Base-by-base conservation (phyloP, 306 rosid genomes). In the Cyamopsis tetragonoloba region DNA sequence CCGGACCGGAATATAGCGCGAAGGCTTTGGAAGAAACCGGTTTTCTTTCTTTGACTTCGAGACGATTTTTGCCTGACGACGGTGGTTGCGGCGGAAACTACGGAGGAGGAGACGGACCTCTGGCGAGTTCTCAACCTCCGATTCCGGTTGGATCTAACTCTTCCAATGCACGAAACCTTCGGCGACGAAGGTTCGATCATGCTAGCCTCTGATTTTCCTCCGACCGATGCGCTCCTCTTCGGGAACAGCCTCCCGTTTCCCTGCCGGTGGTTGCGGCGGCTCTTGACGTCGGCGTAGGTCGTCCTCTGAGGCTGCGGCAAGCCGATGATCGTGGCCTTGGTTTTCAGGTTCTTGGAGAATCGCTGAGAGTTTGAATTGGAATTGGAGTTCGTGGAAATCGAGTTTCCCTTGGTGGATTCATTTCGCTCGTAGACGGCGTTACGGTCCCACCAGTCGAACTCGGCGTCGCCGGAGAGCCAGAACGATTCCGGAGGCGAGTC, bases 81-180 rank as follows among this genome's bases (percentile, higher is more conserved):
- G 37, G 70, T 4, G 13, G 54, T 34, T 4, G 31, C 2, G 46
- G 6, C 0, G 7, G 66, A 3, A 3, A 62, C 4, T 38, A 23
- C 1, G 42, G 74, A 10, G 56, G 73, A 70, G 19, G 81, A 77
- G 5, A 48, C 14, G 5, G 84, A 35, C 4, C 79, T 53, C 19
- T 74, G 86, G 44, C 89, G 96, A 31, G 26, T 78, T 82, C 86
- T 70, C 68, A 72, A 28, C 41, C 88, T 66, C 0, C 96, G 85
- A 48, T 78, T 86, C 57, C 89, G 78, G 48, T 84, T 93, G 7
- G 99, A 93, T 82, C 96, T 81, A 60, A 93, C 99, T 56, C 92
- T 81, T 3, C 99, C 99, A 70, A 93, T 93, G 42, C 99, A 93
- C 0, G 99, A 93, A 6, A 93, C 99, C 81, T 93, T 93, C 6